A percentile compares a stretch with the other conserved stretches of the same genome.
These are phyloP conservation scores for Naumovozyma castellii DNA, from an alignment of 805 yeast genomes.

Conservation along the genomic window DNA sequence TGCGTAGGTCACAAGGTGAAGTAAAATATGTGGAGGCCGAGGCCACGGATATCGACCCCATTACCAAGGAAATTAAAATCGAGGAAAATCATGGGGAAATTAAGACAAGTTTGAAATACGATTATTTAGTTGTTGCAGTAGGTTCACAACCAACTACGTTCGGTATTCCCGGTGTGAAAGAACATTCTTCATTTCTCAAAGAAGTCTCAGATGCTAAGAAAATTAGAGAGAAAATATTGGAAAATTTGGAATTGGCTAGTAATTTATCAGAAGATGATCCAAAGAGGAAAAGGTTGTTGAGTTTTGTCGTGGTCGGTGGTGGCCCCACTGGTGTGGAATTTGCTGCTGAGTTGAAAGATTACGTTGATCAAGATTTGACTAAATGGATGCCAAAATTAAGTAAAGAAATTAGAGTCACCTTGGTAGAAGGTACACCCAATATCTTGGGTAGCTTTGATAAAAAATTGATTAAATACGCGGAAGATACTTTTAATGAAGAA, in stretches of 20 bases:
- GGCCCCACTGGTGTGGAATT: constrained; percentile 98
- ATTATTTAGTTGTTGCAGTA: constrained; percentile 82
- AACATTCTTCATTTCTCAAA: constrained; percentile 79
- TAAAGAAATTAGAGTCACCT: constrained; percentile 69
- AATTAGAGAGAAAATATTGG: constrained; percentile 75
- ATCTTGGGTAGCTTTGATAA: constrained; percentile 69
- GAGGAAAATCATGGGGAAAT: constrained; percentile 34
- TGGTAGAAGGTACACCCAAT: constrained; percentile 86
- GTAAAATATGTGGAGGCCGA: constrained; percentile 83
- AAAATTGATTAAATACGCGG: constrained; percentile 67
- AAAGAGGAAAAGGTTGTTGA: constrained; percentile 76
- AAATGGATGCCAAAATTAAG: constrained; percentile 86
- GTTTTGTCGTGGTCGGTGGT: constrained; percentile 92
- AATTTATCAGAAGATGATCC: constrained; percentile 60
- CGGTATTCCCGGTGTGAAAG: constrained; percentile 89
- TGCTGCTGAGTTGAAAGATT: constrained; percentile 93
- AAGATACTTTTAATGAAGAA: constrained; percentile 57
- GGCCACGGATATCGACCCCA: constrained; percentile 75
- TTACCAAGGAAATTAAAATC: constrained; percentile 37
- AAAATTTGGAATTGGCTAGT: constrained; percentile 81
- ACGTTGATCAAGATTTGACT: constrained; percentile 79
- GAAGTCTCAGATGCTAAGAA: constrained; percentile 83
- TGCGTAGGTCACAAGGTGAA: constrained; percentile 70
- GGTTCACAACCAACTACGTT: constrained; percentile 94
- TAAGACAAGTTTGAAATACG: constrained; percentile 49